Evolutionary conservation across 225 moss, liverwort and hornwort genomes (phyloP), one percentile per base, ranked within the genome.

Genomic region (Takakia lepidozioides): DNA sequence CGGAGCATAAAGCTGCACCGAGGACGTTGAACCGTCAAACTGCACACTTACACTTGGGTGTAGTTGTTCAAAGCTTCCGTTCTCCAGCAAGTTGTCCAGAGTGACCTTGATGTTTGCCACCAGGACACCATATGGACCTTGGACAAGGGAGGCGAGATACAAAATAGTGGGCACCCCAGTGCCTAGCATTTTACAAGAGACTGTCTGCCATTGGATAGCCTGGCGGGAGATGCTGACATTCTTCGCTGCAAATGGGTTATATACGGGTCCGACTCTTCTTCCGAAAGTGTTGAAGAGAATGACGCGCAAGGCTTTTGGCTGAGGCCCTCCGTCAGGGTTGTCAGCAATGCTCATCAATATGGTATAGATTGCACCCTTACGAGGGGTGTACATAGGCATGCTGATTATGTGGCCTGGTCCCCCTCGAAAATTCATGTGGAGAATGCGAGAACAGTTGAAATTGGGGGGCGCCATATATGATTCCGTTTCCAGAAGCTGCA

Each of bases 251-350:
- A 83, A 75, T 0, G 69, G 57, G 0, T n/a, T 39, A 0, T 41
- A 52, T 0, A 13, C 2, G 0, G 72, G 63, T 18, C 59, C 42
- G 28, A 74, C 21, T 8, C 70, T 65, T 5, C 43, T 27, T 0
- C 80, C 77, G 3, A 50, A 39, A 0, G 59, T 48, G 1, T 83
- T 64, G 0, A 85, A 67, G 1, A 68, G 29, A 0, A 78, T 25
- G 0, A 27, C 48, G 63, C 66, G 41, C 1, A 93, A 42, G 0
- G 65, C 39, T 2, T 93, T 88, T 18, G 42, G 53, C 0, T 59
- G 44, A 0, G 92, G 92, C 0, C 92, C 92, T 0, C 92, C 92
- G 0, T 93, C 77, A 1, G 92, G 92, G 3, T 93, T 93, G 51
- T 83, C 78, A 0, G 75, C 88, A 15, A 83, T 22, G 23, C 61